Percentiles rank a stretch among this genome's conserved stretches.
Evolutionary conservation across 2,329 filamentous ascomycete species (phyloP).

Genomic region (Pestalotiopsis sp.): DNA sequence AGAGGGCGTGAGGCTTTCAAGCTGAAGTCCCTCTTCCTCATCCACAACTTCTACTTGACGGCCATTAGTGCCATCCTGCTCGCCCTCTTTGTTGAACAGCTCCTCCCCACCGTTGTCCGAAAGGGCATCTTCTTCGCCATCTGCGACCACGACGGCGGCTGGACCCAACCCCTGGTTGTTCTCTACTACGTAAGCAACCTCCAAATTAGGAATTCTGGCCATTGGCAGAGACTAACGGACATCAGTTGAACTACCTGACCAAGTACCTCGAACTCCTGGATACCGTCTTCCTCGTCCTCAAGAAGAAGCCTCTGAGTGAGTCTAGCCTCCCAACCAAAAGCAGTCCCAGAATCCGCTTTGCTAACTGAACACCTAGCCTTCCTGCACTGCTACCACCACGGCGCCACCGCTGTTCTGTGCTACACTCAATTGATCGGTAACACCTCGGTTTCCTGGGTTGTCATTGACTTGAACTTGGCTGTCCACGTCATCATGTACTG

Average conservation of each 20-base stretch:
- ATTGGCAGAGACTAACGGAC: background rate
- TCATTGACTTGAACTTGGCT: conserved; percentile 87
- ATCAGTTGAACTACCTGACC: conserved; percentile 93
- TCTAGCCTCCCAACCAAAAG: background rate
- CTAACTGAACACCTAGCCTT: conserved; percentile 59
- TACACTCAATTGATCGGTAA: conserved; percentile 95
- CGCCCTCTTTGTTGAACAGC: conserved; percentile 86
- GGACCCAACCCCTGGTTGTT: conserved; percentile 90
- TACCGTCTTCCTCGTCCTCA: conserved; percentile 95
- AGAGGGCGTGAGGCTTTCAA: conserved; percentile 82
- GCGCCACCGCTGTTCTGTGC: conserved; percentile 94
- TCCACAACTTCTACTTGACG: conserved; percentile 96
- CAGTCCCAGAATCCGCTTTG: background rate
- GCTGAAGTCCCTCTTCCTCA: conserved; percentile 86
- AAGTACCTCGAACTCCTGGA: conserved; percentile 97
- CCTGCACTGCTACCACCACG: conserved; percentile 99
- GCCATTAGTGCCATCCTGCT: conserved; percentile 80
- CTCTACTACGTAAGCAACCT: conserved; percentile 85
- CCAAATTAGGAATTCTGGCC: background rate
- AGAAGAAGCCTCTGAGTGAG: conserved; percentile 96
- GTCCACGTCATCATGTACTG: conserved; percentile 99
- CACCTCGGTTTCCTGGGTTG: conserved; percentile 93
- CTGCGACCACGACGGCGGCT: conserved; percentile 80
- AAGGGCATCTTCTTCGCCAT: conserved; percentile 88
- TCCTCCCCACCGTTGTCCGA: conserved; percentile 79